Percentiles rank a stretch among this genome's conserved stretches.
Conservation (phyloP, 371 early-diverging fungal genomes). For the Parasitella parasitica region DNA sequence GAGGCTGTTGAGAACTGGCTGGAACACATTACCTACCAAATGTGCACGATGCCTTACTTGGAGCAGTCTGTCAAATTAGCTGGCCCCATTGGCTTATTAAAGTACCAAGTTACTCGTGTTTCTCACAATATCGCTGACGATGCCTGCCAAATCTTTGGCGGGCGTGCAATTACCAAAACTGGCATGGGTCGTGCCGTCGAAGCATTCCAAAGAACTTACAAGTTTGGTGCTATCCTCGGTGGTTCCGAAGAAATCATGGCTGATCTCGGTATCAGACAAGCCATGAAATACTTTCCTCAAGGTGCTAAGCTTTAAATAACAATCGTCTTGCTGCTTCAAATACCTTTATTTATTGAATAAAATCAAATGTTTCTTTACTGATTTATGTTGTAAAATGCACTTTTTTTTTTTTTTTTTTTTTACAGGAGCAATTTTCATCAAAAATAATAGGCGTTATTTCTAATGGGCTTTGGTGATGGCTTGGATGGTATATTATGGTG, state of each 20-base stretch:
- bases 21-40: conserved; percentile 66
- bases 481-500: background rate
- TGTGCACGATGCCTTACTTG: conserved; percentile 60
- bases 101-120: conserved; percentile 60
- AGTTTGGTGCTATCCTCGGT: conserved; percentile 74
- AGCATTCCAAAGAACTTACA: conserved; percentile 57
- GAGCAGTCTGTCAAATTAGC: conserved; percentile 64
- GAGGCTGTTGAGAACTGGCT: conserved; percentile 64
- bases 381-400: background rate
- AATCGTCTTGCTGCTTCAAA: background rate
- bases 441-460: background rate
- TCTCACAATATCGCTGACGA: conserved; percentile 60
- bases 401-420: background rate
- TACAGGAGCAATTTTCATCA: background rate
- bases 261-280: conserved; percentile 51
- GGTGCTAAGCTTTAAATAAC: conserved; percentile 23
- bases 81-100: conserved; percentile 68
- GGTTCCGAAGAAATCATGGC: conserved; percentile 75
- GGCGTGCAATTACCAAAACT: conserved; percentile 63
- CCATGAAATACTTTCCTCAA: conserved; percentile 38
- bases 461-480: background rate
- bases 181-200: conserved; percentile 65
- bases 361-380: background rate
- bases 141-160: conserved; percentile 73
- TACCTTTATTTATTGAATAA: background rate